These are phyloP conservation scores for Actinomortierella wolfii DNA, from an alignment of 371 early-diverging fungal genomes.

Conservation along the genomic window DNA sequence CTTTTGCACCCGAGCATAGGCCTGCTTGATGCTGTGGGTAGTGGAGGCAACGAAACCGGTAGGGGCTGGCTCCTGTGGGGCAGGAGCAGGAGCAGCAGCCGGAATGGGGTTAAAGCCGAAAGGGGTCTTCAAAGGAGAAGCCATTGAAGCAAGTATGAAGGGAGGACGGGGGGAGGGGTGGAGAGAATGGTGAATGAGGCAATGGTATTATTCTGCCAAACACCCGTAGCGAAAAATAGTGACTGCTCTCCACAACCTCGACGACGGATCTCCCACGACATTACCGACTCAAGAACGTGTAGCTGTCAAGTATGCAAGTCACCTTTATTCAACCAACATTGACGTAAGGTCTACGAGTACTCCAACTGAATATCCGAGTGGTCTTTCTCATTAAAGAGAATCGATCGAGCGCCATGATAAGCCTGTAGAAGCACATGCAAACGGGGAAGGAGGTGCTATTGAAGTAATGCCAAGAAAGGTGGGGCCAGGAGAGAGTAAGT, in stretches of 20 bases:
- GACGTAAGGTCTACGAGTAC: no score
- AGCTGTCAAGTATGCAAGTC: no score
- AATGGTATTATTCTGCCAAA: no score
- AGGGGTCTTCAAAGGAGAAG: conserved; percentile 37
- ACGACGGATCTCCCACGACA: no score
- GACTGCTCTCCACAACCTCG: no score
- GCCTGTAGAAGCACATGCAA: conserved; percentile 56
- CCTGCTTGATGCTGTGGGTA: conserved; percentile 17
- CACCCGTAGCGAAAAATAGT: no score
- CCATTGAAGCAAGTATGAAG: conserved; percentile 11
- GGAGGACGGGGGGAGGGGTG: neutral
- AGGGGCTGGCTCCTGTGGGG: conserved; percentile 7
- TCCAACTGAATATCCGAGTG: no score
- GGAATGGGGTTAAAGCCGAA: conserved; percentile 40
- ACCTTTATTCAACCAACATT: no score
- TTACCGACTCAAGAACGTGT: no score
- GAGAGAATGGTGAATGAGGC: neutral
- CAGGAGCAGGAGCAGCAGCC: conserved; percentile 7
- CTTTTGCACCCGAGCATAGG: conserved; percentile 21
- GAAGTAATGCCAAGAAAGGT: no score
- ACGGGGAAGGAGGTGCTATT: conserved; percentile 59
- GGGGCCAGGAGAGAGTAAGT: no score
- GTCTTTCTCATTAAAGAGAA: conserved; percentile 55
- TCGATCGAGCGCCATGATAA: conserved; percentile 59
- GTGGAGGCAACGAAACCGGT: conserved; percentile 14